Conservation (phyloP, 2,329 filamentous ascomycete genomes). For the Fusarium coicis region DNA sequence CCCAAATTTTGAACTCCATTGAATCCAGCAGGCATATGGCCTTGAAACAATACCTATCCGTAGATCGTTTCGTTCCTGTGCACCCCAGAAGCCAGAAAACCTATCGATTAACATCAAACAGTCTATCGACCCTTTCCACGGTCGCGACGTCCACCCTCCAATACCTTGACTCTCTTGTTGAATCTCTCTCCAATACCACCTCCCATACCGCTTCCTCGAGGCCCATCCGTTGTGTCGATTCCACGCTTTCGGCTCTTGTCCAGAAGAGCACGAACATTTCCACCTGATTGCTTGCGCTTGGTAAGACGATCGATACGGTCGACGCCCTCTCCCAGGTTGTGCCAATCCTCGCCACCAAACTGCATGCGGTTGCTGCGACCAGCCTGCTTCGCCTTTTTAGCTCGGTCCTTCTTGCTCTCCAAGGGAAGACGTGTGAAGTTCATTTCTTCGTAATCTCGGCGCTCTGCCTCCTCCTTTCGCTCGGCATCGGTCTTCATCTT, state of each 20-base stretch:
- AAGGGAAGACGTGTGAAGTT: conserved; percentile 91
- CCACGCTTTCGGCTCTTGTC: conserved; percentile 90
- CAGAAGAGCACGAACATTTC: conserved; percentile 69
- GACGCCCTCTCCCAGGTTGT: conserved; percentile 82
- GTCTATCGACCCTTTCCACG: conserved; percentile 55
- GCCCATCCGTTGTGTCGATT: conserved; percentile 74
- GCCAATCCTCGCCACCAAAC: conserved; percentile 93
- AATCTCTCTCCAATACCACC: conserved; percentile 78
- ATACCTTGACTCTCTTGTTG: conserved; percentile 72
- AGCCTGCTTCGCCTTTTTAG: conserved; percentile 68
- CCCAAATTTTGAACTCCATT: not conserved
- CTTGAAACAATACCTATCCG: not conserved
- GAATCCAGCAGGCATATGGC: not conserved
- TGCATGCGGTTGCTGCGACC: conserved; percentile 68
- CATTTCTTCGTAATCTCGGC: conserved; percentile 87
- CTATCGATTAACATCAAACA: conserved; percentile 14
- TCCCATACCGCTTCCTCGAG: conserved; percentile 68
- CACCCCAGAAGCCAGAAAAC: not conserved
- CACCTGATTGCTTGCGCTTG: conserved; percentile 70
- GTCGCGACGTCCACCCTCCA: conserved; percentile 59
- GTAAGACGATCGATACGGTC: conserved; percentile 89
- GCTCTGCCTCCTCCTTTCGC: conserved; percentile 80
- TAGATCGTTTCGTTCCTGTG: not conserved
- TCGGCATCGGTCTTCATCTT: conserved; percentile 81
- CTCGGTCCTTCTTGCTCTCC: conserved; percentile 86